These are phyloP conservation scores for Globisporangium megalacanthum DNA, from an alignment of 352 stramenopile genomes.

Conservation along the genomic window DNA sequence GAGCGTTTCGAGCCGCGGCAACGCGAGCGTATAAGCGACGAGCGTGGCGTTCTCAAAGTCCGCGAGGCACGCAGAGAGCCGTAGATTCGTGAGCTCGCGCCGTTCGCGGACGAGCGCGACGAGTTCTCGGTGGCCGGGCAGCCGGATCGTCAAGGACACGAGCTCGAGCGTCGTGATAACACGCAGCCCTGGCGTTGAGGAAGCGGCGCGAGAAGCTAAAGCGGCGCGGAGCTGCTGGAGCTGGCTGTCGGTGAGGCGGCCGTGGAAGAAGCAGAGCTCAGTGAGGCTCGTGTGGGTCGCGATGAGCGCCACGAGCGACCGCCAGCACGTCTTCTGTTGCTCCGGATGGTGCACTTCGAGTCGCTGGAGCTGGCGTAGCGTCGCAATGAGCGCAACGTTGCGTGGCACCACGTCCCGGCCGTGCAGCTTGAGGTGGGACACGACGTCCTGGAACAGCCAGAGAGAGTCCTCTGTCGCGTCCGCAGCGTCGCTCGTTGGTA, in stretches of 20 bases:
- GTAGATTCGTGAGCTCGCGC: constrained; percentile 30
- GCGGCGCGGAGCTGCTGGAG: constrained; percentile 32
- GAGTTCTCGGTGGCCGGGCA: constrained; percentile 38
- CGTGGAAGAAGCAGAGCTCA: constrained; percentile 70
- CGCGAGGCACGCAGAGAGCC: constrained; percentile 53
- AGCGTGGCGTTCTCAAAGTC: constrained; percentile 55
- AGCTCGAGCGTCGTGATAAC: constrained; percentile 46
- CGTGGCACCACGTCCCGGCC: constrained; percentile 48
- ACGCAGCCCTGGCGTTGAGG: background rate
- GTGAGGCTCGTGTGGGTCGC: constrained; percentile 24
- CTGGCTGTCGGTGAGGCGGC: constrained; percentile 42
- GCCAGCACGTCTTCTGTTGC: constrained; percentile 45
- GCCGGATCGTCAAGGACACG: constrained; percentile 62
- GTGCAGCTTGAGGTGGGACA: constrained; percentile 53
- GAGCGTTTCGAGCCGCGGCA: constrained; percentile 31
- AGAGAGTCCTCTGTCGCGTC: background rate
- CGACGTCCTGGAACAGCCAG: constrained; percentile 50
- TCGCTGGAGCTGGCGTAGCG: constrained; percentile 32
- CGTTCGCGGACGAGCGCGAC: constrained; percentile 28
- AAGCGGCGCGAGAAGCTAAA: constrained; percentile 11
- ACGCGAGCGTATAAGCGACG: constrained; percentile 30
- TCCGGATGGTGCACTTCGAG: constrained; percentile 77
- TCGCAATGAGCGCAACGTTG: constrained; percentile 39
- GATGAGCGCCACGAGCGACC: constrained; percentile 31
- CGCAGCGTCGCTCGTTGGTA: background rate